phyloP scores from a whole-genome alignment of 805 yeast species.

The Henningerozyma blattae region DNA sequence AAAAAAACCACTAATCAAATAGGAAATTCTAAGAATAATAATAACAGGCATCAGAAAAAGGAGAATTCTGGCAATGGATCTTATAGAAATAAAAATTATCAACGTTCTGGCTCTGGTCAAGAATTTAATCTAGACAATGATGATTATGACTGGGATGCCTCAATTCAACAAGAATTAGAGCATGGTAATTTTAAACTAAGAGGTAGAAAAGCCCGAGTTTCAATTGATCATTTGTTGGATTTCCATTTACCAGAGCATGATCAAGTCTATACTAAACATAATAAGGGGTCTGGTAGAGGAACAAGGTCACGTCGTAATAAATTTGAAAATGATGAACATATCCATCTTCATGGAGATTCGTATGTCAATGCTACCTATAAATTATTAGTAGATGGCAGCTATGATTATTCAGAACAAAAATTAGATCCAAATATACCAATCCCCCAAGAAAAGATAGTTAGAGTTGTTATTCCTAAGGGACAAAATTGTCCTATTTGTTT shows the following conservation, averaged over 20 bases:
- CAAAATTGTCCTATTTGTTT: constrained; percentile 89
- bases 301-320: constrained; percentile 14
- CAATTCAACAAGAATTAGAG: constrained; percentile 26
- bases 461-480: constrained; percentile 66
- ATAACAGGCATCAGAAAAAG: too few relatives aligned
- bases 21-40: too few relatives aligned
- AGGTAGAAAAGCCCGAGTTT: constrained; percentile 33
- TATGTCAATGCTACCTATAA: constrained; percentile 77
- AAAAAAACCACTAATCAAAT: too few relatives aligned
- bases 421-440: constrained; percentile 70
- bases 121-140: too few relatives aligned
- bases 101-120: too few relatives aligned
- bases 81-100: background rate
- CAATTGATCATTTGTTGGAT: constrained; percentile 56
- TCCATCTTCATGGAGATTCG: constrained; percentile 49
- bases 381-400: constrained; percentile 61
- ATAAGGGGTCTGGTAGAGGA: constrained; percentile 2
- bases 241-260: constrained; percentile 37
- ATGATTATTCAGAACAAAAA: constrained; percentile 43
- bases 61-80: too few relatives aligned
- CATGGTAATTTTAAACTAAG: constrained; percentile 23
- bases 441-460: constrained; percentile 43
- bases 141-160: constrained; percentile 15
- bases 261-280: constrained; percentile 4
- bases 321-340: constrained; percentile 21